These are phyloP conservation scores for Coemansia pectinata DNA, from an alignment of 192 early-diverging fungal genomes.

Conservation along the genomic window DNA sequence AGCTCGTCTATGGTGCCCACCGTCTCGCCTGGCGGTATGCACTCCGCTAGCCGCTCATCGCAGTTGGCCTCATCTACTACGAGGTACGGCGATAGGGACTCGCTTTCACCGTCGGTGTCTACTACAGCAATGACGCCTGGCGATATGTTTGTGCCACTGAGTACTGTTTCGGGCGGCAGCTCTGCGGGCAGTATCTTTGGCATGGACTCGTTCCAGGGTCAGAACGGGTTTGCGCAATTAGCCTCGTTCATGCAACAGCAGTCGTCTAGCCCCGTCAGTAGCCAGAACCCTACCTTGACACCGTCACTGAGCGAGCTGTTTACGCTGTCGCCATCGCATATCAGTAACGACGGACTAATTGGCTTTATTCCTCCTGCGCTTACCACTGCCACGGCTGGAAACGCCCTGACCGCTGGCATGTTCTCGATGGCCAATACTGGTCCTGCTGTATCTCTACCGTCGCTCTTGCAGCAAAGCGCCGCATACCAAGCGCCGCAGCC, in stretches of 20 bases:
- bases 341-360: constrained; percentile 24
- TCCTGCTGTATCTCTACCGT: not conserved
- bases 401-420: not conserved
- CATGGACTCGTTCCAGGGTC: constrained; percentile 34
- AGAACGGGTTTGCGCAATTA: constrained; percentile 23
- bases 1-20: constrained; percentile 9
- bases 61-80: not conserved
- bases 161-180: not conserved
- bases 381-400: not conserved
- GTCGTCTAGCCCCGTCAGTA: not conserved
- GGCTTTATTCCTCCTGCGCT: constrained; percentile 21
- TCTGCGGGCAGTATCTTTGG: constrained; percentile 8
- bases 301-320: constrained; percentile 46
- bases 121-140: constrained; percentile 19
- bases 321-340: constrained; percentile 30
- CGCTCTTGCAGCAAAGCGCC: constrained; percentile 13
- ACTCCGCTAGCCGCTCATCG: not conserved
- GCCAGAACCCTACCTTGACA: constrained; percentile 9
- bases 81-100: not conserved
- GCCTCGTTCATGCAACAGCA: constrained; percentile 31
- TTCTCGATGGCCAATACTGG: not conserved
- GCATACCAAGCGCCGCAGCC: constrained; percentile 4
- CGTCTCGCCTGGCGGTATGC: constrained; percentile 6
- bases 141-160: constrained; percentile 50
- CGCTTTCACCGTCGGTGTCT: constrained; percentile 16